Conservation (phyloP, 306 rosid genomes). For the Malus asiatica region DNA sequence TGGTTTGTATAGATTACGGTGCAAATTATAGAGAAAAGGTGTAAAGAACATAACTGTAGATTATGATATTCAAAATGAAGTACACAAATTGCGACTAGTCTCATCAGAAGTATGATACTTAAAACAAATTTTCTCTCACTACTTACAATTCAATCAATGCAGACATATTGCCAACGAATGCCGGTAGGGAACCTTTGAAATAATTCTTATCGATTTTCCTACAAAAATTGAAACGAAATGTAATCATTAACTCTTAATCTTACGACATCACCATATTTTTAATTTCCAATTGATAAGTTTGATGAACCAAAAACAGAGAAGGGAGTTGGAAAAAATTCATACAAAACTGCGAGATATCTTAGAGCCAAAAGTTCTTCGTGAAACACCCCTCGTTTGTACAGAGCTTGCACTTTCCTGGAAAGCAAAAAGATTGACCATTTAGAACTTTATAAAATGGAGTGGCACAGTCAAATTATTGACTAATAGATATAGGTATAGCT, state of each 20-base stretch:
- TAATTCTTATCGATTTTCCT: slow-evolving; percentile 16
- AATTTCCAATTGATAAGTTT: too few relatives aligned
- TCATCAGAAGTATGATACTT: not conserved
- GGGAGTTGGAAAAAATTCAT: too few relatives aligned
- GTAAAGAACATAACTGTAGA: not conserved
- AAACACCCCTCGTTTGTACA: not conserved
- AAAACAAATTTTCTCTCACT: not conserved
- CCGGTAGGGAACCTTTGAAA: slow-evolving; percentile 19
- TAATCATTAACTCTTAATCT: too few relatives aligned
- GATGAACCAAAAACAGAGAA: too few relatives aligned
- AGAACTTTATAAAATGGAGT: too few relatives aligned
- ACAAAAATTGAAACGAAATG: not conserved
- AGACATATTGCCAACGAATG: slow-evolving; percentile 16
- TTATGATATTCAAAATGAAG: not conserved
- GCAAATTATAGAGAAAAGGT: too few relatives aligned
- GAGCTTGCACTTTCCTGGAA: slow-evolving; percentile 12
- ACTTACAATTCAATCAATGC: slow-evolving; percentile 10
- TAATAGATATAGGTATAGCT: not conserved
- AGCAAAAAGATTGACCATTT: not conserved
- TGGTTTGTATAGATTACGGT: too few relatives aligned
- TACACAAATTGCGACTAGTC: too few relatives aligned
- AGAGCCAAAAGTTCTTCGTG: slow-evolving; percentile 14
- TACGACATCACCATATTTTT: too few relatives aligned
- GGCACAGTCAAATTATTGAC: too few relatives aligned
- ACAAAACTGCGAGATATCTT: not conserved